phyloP scores from a whole-genome alignment of 495 filamentous ascomycete species.

The Hamigera avellanea region DNA sequence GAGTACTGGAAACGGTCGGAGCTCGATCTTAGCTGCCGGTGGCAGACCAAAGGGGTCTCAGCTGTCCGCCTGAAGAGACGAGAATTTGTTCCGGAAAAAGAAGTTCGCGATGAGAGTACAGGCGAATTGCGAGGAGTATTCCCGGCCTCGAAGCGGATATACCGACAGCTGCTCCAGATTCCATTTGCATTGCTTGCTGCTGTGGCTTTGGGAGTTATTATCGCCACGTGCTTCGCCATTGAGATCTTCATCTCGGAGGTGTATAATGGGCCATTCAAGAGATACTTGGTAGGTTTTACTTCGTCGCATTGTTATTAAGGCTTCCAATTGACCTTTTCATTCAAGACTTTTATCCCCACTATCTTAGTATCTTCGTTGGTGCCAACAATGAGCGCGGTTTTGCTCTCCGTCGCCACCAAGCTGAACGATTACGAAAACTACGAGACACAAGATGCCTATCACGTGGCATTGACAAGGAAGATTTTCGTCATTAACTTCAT shows the following conservation, averaged over 20 bases:
- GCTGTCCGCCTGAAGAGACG: conserved; percentile 65
- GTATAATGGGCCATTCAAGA: conserved; percentile 83
- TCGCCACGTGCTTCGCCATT: conserved; percentile 81
- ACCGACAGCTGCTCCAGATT: conserved; percentile 71
- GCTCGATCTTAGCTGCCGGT: conserved; percentile 77
- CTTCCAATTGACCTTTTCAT: conserved; percentile 20
- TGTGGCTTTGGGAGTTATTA: conserved; percentile 62
- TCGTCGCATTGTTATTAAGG: background rate
- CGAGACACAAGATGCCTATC: conserved; percentile 69
- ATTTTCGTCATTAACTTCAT: conserved; percentile 96
- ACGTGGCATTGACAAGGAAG: conserved; percentile 75
- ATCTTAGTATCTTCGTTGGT: conserved; percentile 70
- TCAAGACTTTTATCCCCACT: conserved; percentile 77
- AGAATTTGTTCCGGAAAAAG: conserved; percentile 68
- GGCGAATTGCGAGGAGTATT: conserved; percentile 73
- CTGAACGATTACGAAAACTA: conserved; percentile 89
- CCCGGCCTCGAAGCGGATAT: conserved; percentile 63
- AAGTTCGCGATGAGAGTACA: conserved; percentile 67
- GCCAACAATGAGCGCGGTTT: conserved; percentile 63
- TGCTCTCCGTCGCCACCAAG: conserved; percentile 64
- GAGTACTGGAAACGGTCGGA: conserved; percentile 98
- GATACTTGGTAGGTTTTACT: conserved; percentile 52
- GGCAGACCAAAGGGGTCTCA: conserved; percentile 84
- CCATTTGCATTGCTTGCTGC: conserved; percentile 74
- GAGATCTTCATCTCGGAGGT: conserved; percentile 94